Conservation (phyloP, 2,329 filamentous ascomycete genomes). For the Trichophyton simii region DNA sequence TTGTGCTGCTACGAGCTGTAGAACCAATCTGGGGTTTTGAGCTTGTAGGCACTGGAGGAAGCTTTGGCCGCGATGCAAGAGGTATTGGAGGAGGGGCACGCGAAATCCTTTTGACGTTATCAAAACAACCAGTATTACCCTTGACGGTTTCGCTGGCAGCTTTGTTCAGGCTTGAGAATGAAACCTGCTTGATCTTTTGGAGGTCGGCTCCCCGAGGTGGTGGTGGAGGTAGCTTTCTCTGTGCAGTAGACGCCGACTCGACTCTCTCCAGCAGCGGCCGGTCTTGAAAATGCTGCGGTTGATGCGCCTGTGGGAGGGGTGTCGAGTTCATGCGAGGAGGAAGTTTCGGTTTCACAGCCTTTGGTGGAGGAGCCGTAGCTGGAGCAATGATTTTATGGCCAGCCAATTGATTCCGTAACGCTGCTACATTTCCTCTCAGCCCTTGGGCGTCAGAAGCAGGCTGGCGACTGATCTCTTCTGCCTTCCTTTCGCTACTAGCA, state of each 20-base stretch:
- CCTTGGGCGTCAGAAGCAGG: neutral
- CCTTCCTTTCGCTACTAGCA: slow-evolving; percentile 14
- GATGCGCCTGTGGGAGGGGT: neutral
- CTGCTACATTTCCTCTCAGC: neutral
- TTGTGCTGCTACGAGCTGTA: neutral
- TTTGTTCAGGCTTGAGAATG: slow-evolving; percentile 28
- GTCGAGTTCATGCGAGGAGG: neutral
- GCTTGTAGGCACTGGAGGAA: slow-evolving; percentile 37
- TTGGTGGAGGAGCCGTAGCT: neutral
- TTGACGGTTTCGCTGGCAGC: slow-evolving; percentile 10
- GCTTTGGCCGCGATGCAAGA: slow-evolving; percentile 9
- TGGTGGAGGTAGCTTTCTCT: slow-evolving; percentile 4
- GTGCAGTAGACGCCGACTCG: neutral
- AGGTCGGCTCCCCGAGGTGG: neutral
- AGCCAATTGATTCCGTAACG: slow-evolving; percentile 1
- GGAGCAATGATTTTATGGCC: neutral
- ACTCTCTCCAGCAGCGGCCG: neutral
- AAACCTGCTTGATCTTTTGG: slow-evolving; percentile 31
- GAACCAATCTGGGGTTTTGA: slow-evolving; percentile 24
- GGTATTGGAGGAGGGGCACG: slow-evolving; percentile 7
- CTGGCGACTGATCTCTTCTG: neutral
- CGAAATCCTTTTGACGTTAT: neutral
- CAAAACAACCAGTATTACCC: slow-evolving; percentile 7
- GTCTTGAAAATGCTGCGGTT: neutral
- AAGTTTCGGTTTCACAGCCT: neutral